Percentiles rank a stretch among this genome's conserved stretches.
phyloP scores from a whole-genome alignment of 1,284 basidiomycete genomes.

The Apiotrichum akiyoshidainum region DNA sequence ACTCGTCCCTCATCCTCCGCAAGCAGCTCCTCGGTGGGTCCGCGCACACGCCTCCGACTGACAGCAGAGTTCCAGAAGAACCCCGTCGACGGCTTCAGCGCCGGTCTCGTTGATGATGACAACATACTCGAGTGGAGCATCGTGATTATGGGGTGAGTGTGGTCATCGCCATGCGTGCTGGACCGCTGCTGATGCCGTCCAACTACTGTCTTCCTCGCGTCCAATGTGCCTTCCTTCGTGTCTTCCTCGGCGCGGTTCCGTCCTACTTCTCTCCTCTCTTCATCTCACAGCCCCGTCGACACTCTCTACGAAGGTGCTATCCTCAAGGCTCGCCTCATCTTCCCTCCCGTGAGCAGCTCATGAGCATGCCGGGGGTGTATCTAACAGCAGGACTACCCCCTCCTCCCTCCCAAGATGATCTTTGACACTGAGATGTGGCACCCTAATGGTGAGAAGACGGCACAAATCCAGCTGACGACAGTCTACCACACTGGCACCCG shows the following conservation, averaged over 20 bases:
- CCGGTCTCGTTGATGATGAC: constrained; percentile 87
- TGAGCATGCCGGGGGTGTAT: constrained; percentile 1
- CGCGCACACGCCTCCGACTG: background rate
- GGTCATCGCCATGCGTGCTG: background rate
- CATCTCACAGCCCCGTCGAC: constrained; percentile 66
- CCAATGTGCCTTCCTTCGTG: background rate
- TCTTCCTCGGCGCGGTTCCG: background rate
- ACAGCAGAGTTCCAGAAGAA: constrained; percentile 71
- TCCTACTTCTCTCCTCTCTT: background rate
- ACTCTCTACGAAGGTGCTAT: constrained; percentile 92
- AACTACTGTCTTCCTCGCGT: no score
- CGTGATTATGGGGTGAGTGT: constrained; percentile 79
- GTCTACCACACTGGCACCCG: constrained; percentile 87
- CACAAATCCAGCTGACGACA: constrained; percentile 43
- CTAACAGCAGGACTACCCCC: constrained; percentile 66
- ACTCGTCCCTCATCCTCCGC: constrained; percentile 62
- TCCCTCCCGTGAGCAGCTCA: constrained; percentile 59
- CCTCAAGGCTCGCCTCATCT: constrained; percentile 80
- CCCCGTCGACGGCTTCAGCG: constrained; percentile 90
- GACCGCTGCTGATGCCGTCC: no score
- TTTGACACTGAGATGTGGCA: constrained; percentile 99
- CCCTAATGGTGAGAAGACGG: constrained; percentile 75
- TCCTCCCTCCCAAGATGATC: constrained; percentile 90
- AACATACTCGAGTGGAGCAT: constrained; percentile 90
- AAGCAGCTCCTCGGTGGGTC: constrained; percentile 63